Base-by-base conservation (phyloP, 805 yeast species). In the Zygoascus biomembranicola region DNA sequence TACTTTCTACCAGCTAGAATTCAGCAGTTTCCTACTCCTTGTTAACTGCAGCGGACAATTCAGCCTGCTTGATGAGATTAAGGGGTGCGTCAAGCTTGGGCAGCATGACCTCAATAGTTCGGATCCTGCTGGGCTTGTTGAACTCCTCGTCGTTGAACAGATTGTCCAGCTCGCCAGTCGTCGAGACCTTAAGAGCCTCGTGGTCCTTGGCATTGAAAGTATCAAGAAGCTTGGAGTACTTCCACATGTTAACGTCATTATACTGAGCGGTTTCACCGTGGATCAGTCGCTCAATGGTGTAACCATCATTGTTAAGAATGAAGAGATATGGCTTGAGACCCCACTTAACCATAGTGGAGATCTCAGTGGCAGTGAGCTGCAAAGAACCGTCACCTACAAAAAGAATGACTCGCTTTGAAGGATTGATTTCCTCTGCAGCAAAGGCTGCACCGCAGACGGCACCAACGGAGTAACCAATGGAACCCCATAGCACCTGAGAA, bases 361-460 rank as follows among this genome's bases (percentile, higher is more conserved):
- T 69, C 63, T 82, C 87, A 60, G 81, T 85, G 32, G 78, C 84
- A 0, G 87, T 80, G 62, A 82, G 72, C 65, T 82, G 87, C 47
- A 83, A 74, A 11, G 87, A 82, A 51, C 87, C 87, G 62, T 82
- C 87, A 59, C 87, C 87, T 43, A 82, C 78, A 59, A 82, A 79
- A 41, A 82, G 67, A 19, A 82, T 69, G 23, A 81, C 84, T 61
- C 87, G 69, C 52, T 73, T 73, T 23, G 67, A 61, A 10, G 72
- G 73, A 48, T 66, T 72, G 42, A 69, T 60, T 60, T 82, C 87
- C 52, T 72, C 71, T 11, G 77, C 76, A 1, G 85, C 86, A 66
- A 80, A 69, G 2, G 77, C 77, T 0, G 82, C 86, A 39, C 87
- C 87, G 26, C 79, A 69, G 35, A 82, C 73, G 8, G 87, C 81